Percentiles rank a stretch among this genome's conserved stretches.
Evolutionary conservation across 176 grass and related monocot genomes (phyloP).

Genomic region (Rhipidocladum racemiflorum): DNA sequence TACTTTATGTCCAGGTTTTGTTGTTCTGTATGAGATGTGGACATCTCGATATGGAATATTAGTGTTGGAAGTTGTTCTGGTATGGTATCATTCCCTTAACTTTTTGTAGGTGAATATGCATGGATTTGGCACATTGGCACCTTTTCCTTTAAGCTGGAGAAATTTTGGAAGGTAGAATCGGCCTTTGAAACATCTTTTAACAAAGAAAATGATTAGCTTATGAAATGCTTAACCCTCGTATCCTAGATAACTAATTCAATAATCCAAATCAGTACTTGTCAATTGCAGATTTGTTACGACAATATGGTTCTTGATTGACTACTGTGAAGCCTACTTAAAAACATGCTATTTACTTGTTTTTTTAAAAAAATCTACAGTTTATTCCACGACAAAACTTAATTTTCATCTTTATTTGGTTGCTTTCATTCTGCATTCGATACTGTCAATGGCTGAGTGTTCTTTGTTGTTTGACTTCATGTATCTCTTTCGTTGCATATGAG

Average conservation of each 20-base stretch:
- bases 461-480: constrained; percentile 7
- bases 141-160: constrained; percentile 25
- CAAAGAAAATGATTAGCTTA: neutral
- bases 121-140: neutral
- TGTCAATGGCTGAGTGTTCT: neutral
- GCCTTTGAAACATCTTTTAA: neutral
- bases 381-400: neutral
- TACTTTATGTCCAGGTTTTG: constrained; percentile 20
- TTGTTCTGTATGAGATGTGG: constrained; percentile 13
- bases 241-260: constrained; percentile 3
- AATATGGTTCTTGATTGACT: neutral
- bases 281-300: neutral
- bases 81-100: constrained; percentile 4
- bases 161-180: neutral
- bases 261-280: neutral
- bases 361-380: constrained; percentile 4
- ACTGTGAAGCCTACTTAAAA: constrained; percentile 1
- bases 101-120: constrained; percentile 21
- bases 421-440: neutral
- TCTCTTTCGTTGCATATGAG: neutral
- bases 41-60: constrained; percentile 12
- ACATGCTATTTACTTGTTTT: neutral
- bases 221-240: constrained; percentile 11
- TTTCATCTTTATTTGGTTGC: neutral
- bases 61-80: constrained; percentile 4